phyloP scores from a whole-genome alignment of 1,284 basidiomycete species.

The Fomitiporia mediterranea region DNA sequence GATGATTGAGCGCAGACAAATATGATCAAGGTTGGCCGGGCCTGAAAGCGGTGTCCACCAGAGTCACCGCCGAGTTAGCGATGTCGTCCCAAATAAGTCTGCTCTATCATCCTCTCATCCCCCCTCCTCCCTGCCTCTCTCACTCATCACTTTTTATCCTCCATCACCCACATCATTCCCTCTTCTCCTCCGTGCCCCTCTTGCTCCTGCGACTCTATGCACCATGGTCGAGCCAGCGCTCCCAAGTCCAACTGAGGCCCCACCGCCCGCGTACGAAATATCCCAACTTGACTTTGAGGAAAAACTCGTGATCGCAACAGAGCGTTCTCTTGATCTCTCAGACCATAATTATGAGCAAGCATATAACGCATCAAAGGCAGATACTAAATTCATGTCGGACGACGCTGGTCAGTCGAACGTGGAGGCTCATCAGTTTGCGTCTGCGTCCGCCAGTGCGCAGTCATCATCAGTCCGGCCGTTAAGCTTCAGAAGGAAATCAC shows the following conservation, averaged over 20 bases:
- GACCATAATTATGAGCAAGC: neutral
- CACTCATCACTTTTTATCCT: neutral
- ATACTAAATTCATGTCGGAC: conserved; percentile 46
- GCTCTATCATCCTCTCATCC: conserved; percentile 7
- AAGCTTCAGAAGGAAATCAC: conserved; percentile 28
- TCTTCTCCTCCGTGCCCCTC: neutral
- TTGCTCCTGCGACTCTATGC: neutral
- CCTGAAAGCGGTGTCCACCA: conserved; percentile 15
- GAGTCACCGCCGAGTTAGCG: neutral
- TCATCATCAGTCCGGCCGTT: conserved; percentile 25
- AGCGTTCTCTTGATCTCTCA: conserved; percentile 32
- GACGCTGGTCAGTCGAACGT: conserved; percentile 36
- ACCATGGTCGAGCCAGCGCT: neutral
- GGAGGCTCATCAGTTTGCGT: neutral
- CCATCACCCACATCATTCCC: neutral
- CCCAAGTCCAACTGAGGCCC: conserved; percentile 22
- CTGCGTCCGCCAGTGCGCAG: conserved; percentile 14
- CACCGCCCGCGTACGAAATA: conserved; percentile 46
- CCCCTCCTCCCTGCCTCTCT: neutral
- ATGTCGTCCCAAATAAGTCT: conserved; percentile 1
- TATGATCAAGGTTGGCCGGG: neutral
- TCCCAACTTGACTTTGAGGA: conserved; percentile 53
- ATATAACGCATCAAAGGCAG: conserved; percentile 30
- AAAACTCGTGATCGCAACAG: conserved; percentile 43
- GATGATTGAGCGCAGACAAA: neutral